phyloP scores from a whole-genome alignment of 805 yeast species.

The Myxozyma geophila region DNA sequence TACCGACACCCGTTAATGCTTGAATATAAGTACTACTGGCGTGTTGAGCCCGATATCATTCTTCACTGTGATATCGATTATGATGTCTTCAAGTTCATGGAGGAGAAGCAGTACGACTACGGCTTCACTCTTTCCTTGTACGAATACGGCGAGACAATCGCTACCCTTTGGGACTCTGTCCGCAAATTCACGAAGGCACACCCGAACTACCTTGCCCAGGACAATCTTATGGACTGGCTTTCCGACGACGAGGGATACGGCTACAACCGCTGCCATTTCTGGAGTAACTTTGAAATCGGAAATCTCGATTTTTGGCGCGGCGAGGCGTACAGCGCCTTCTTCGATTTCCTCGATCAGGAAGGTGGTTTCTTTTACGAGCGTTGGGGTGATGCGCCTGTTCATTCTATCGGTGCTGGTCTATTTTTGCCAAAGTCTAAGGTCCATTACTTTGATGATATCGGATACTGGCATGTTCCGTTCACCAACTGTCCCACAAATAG shows the following conservation, averaged over 20 bases:
- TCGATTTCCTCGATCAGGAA: slow-evolving; percentile 59
- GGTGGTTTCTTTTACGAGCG: slow-evolving; percentile 77
- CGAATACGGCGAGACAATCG: slow-evolving; percentile 71
- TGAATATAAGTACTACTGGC: slow-evolving; percentile 87
- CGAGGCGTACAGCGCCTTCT: slow-evolving; percentile 59
- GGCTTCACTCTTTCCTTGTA: slow-evolving; percentile 77
- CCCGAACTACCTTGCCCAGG: slow-evolving; percentile 62
- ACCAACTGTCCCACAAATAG: slow-evolving; percentile 59
- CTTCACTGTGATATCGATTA: slow-evolving; percentile 77
- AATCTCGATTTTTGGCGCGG: slow-evolving; percentile 61
- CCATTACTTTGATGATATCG: slow-evolving; percentile 65
- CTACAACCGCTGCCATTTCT: slow-evolving; percentile 78
- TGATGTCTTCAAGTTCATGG: slow-evolving; percentile 82
- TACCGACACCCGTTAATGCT: slow-evolving; percentile 69
- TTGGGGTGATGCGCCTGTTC: slow-evolving; percentile 83
- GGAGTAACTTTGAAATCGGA: slow-evolving; percentile 78
- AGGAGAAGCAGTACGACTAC: slow-evolving; percentile 69
- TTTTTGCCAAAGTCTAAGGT: slow-evolving; percentile 57
- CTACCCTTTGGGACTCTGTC: slow-evolving; percentile 76
- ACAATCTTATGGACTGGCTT: slow-evolving; percentile 71
- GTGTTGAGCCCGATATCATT: slow-evolving; percentile 83
- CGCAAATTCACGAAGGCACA: slow-evolving; percentile 62
- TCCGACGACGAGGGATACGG: slow-evolving; percentile 69
- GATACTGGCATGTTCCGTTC: slow-evolving; percentile 63
- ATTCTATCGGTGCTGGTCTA: slow-evolving; percentile 64